Base-by-base conservation (phyloP, 2,329 filamentous ascomycete genomes). In the Coleophoma cylindrospora region DNA sequence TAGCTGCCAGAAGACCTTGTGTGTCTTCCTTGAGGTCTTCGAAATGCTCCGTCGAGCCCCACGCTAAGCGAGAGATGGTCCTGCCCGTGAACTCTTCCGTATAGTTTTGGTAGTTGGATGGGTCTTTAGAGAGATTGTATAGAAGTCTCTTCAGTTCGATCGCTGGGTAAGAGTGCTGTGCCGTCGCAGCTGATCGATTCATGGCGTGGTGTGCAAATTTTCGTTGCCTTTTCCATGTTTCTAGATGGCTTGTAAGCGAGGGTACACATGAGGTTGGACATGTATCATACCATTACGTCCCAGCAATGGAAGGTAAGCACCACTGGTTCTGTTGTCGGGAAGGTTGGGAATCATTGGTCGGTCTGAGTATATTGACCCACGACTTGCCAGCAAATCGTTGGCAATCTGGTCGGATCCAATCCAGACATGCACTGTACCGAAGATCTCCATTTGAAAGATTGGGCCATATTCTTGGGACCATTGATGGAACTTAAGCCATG, bases 401-500 rank as follows among this genome's bases (percentile, higher is more conserved):
- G 72, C 73, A n/a, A 75, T 60, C 38, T 66, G 51, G 54, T 75
- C 72, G 1, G 69, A 70, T 9, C 72, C 73, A 47, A 76, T 75
- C 73, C 73, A 75, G 43, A 76, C 68, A 53, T 75, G 73, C 4
- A 69, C 64, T 3, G 65, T 66, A 17, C 73, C 73, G 37, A 76
- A 75, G 17, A 74, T 72, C 50, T 73, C 64, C 43, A 67, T 70
- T 57, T 73, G 66, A 56, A 74, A 75, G 49, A 76, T 75, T 8
- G 73, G 71, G 1, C 73, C 73, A 51, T 71, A 75, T 33, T 65
- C 58, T 57, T 73, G 68, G 51, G 65, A 66, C 73, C 73, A 76
- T 53, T 75, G 70, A 53, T 71, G 70, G 52, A 75, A 74, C 58
- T 75, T 75, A 22, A 75, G 53, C 73, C 72, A 75, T 17, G 72